Percentiles rank a stretch among this genome's conserved stretches.
Evolutionary conservation across 805 yeast species (phyloP).

Genomic region (Torulaspora maleeae): DNA sequence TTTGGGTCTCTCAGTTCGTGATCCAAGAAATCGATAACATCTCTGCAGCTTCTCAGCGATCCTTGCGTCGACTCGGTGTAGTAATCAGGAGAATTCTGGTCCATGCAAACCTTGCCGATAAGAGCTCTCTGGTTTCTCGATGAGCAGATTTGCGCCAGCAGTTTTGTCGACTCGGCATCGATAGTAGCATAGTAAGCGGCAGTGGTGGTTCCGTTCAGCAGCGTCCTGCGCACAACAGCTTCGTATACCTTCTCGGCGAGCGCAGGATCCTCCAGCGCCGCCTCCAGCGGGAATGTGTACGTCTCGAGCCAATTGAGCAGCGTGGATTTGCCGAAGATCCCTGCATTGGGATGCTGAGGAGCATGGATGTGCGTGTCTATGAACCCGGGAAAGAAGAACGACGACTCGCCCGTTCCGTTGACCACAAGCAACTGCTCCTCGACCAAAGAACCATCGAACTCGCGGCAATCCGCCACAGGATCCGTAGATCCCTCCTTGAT

Average conservation of each 20-base stretch:
- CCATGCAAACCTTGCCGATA: conserved; percentile 94
- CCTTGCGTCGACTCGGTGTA: conserved; percentile 56
- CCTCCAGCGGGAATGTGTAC: conserved; percentile 87
- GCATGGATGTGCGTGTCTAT: conserved; percentile 83
- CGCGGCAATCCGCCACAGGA: conserved; percentile 30
- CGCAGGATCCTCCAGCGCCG: conserved; percentile 50
- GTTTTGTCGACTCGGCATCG: conserved; percentile 67
- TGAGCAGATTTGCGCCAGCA: conserved; percentile 68
- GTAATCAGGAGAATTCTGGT: conserved; percentile 70
- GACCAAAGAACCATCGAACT: conserved; percentile 15
- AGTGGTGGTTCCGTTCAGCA: conserved; percentile 81
- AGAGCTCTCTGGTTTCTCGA: conserved; percentile 77
- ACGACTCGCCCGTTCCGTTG: conserved; percentile 21
- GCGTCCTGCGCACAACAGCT: conserved; percentile 63
- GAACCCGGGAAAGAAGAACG: conserved; percentile 79
- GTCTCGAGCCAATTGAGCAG: conserved; percentile 82
- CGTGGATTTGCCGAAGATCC: conserved; percentile 80
- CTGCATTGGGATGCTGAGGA: conserved; percentile 75
- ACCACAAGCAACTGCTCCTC: conserved; percentile 27
- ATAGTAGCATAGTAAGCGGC: conserved; percentile 90
- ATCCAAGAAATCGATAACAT: conserved; percentile 54
- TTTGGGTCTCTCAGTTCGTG: conserved; percentile 48
- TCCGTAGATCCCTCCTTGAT: conserved; percentile 27
- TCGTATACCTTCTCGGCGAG: conserved; percentile 61
- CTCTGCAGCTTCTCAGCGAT: conserved; percentile 49